Conservation (phyloP, 805 yeast species). For the Wickerhamiella nectarea region DNA sequence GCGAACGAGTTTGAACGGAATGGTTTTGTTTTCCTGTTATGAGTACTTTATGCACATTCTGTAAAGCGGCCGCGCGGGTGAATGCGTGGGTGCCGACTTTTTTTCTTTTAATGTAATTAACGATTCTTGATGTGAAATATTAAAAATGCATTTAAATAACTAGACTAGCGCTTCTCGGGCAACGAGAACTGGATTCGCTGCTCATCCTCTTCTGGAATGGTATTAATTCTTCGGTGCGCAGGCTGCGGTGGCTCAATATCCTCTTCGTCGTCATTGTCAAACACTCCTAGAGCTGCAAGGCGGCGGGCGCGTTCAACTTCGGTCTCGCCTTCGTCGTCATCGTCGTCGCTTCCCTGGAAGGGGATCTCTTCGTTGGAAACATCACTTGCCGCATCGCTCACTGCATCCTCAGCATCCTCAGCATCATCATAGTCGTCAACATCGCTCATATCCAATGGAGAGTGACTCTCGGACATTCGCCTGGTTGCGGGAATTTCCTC, state of each 20-base stretch:
- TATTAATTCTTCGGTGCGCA: constrained; percentile 7
- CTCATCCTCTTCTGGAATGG: constrained; percentile 9
- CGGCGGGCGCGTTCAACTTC: constrained; percentile 54
- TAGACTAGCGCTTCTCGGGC: not conserved
- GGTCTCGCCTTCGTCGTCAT: constrained; percentile 38
- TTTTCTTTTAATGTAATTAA: no score
- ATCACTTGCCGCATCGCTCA: constrained; percentile 1
- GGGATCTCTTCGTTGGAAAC: constrained; percentile 17
- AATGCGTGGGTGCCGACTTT: no score
- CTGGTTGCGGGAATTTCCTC: not conserved
- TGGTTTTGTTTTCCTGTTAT: constrained; percentile 60
- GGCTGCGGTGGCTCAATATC: constrained; percentile 1
- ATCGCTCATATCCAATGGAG: not conserved
- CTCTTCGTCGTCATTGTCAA: constrained; percentile 18
- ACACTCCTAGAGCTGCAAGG: constrained; percentile 30
- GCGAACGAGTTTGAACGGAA: constrained; percentile 58
- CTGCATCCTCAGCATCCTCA: constrained; percentile 12
- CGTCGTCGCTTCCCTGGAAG: constrained; percentile 20
- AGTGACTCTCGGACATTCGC: constrained; percentile 13
- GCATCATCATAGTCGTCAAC: constrained; percentile 13
- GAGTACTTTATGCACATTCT: constrained; percentile 43
- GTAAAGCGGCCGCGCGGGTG: not conserved
- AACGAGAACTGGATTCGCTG: constrained; percentile 7
- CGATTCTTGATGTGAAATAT: no score
- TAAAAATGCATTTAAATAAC: no score